phyloP scores from a whole-genome alignment of 768 basidiomycete genomes.

The Tulasnella sp. region DNA sequence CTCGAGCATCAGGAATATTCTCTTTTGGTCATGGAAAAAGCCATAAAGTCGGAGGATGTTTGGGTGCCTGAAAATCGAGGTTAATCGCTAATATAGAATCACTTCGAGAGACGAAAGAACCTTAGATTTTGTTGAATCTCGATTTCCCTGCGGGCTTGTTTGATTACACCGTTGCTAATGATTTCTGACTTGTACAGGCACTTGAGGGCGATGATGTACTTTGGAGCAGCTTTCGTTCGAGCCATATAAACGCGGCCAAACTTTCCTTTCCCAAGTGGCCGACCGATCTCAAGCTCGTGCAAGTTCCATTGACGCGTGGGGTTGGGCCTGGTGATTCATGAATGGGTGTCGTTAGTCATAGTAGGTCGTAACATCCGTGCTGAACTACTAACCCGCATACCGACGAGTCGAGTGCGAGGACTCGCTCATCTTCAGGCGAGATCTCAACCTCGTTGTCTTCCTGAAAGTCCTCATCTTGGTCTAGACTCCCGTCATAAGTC shows the following conservation, averaged over 20 bases:
- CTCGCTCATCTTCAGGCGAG: background rate
- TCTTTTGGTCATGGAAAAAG: constrained; percentile 96
- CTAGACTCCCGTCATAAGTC: constrained; percentile 89
- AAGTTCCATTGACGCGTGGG: constrained; percentile 85
- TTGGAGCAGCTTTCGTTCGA: constrained; percentile 79
- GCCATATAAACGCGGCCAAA: constrained; percentile 99
- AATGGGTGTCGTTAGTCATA: background rate
- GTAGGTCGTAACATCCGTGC: background rate
- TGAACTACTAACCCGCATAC: background rate
- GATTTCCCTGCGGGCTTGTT: constrained; percentile 95
- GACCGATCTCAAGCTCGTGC: constrained; percentile 86
- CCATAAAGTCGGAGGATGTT: constrained; percentile 92
- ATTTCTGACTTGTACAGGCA: constrained; percentile 97
- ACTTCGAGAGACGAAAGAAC: constrained; percentile 33
- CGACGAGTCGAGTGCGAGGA: constrained; percentile 2
- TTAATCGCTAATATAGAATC: background rate
- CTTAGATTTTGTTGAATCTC: constrained; percentile 94
- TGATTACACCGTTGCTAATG: constrained; percentile 85
- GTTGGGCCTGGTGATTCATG: constrained; percentile 53
- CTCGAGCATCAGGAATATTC: constrained; percentile 97
- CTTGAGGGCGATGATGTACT: constrained; percentile 94
- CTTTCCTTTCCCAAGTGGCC: constrained; percentile 97
- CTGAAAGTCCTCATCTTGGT: constrained; percentile 54
- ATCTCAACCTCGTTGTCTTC: background rate
- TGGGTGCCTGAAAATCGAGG: constrained; percentile 64